Base-by-base conservation (phyloP, 129 eudicot species). In the Centaurea solstitialis region DNA sequence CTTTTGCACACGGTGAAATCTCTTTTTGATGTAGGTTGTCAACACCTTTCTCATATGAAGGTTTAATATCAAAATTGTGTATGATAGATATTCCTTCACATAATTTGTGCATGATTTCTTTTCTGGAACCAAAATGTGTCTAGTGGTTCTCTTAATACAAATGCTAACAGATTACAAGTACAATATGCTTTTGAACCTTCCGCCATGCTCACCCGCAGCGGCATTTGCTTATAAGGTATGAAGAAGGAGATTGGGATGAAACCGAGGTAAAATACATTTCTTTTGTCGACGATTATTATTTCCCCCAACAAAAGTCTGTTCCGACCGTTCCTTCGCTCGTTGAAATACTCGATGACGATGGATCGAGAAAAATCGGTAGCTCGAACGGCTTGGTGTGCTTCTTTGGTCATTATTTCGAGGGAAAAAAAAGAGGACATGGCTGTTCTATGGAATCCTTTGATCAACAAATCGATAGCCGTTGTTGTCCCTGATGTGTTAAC, bases 191-290 rank as follows among this genome's bases (percentile, higher is more conserved):
- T 38, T 38, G 41, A 38, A 9, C 47, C n/a, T n/a, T 35, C 84
- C 28, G 35, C 50, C n/a, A 62, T 20, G n/a, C 57, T 37, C 5
- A 67, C 0, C 18, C 67, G 3, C 30, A 17, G 9, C 30, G 30
- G 2, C 40, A 71, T 22, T 61, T 86, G 13, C 33, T 84, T 4
- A 1, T 85, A 50, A 50, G 88, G 77, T 57, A 75, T 33, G 74
- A 79, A 74, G 78, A 41, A 66, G 72, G 59, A 70, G 20, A 12
- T 12, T 6, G 53, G 53, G 4, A 43, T 9, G 53, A 9, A 12
- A 15, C 1, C 4, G 59, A 47, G 59, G n/a, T 12, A 12, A 47
- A 47, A 47, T 12, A 47, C 18, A 18, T 11, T 47, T 47, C n/a
- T 47, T 12, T 47, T 47, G n/a, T 47, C 18, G 59, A 47, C 13